Evolutionary conservation across 805 yeast genomes (phyloP).

Genomic region (Starmerella potacharoeniae): DNA sequence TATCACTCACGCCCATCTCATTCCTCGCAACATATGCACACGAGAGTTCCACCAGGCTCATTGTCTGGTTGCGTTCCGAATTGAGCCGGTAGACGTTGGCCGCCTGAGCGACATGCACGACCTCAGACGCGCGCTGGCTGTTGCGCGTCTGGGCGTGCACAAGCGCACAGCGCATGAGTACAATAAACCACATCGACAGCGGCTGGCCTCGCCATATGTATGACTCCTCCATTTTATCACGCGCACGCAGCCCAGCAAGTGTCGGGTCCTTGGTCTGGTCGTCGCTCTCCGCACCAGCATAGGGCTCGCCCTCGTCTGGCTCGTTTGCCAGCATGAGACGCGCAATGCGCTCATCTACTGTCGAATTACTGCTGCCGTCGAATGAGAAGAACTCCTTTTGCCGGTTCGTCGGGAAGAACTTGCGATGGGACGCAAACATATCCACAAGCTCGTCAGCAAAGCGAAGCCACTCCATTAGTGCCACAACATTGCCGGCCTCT

Average conservation of each 20-base stretch:
- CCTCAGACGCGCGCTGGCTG: conserved; percentile 52
- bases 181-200: conserved; percentile 73
- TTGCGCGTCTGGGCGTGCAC: conserved; percentile 50
- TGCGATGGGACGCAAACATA: conserved; percentile 63
- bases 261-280: neutral
- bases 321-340: conserved; percentile 25
- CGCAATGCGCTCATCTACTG: conserved; percentile 47
- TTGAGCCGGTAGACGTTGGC: conserved; percentile 70
- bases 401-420: conserved; percentile 68
- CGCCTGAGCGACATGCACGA: conserved; percentile 61
- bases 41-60: conserved; percentile 57
- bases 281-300: neutral
- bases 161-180: conserved; percentile 70
- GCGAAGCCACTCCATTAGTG: conserved; percentile 70
- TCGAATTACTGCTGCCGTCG: conserved; percentile 30
- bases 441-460: conserved; percentile 74
- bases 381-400: conserved; percentile 33
- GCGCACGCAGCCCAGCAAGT: conserved; percentile 10
- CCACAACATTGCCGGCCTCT: conserved; percentile 43
- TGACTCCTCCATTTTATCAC: conserved; percentile 9
- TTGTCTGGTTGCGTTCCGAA: conserved; percentile 44
- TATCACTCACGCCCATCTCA: conserved; percentile 41
- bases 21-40: conserved; percentile 43
- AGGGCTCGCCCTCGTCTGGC: conserved; percentile 30
- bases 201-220: conserved; percentile 58